Base-by-base conservation (phyloP, 176 grass and related monocot genomes). In the Secale cereale region DNA sequence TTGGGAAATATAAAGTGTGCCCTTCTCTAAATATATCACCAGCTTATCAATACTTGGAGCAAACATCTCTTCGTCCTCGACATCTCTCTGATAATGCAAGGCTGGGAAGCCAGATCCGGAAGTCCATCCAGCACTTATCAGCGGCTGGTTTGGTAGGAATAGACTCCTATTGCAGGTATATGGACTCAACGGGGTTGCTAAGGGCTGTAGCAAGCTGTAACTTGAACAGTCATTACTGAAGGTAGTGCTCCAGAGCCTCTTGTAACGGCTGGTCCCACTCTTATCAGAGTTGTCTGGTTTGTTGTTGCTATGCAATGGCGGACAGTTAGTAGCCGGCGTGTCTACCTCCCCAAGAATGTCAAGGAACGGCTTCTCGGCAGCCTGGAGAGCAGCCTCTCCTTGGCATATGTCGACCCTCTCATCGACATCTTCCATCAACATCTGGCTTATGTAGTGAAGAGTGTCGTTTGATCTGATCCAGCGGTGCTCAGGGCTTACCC, bases 51-150 rank as follows among this genome's bases (percentile, higher is more conserved):
- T 82, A 65, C 25, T 80, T 13, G 93, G 88, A 76, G 92, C 52
- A 62, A 92, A 82, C 71, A 87, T 90, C 22, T 80, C 76, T 66
- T 80, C 86, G 64, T 91, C 93, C 65, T 91, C 86, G 31, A 28
- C 59, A 56, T 83, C 88, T 70, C 69, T 85, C 59, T 48, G 17
- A 30, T 80, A 57, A 52, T 88, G 76, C 30, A 74, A 78, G 3
- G 22, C 78, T 7, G 39, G 5, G 27, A 9, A 15, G 4, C 69
- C 73, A 83, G 8, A 7, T 35, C 54, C 40, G 23, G 50, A 78
- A 77, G 30, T 4, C 40, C 45, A 86, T 4, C 46, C 61, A 62
- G 14, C 77, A 19, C 26, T 1, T 36, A 37, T 28, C 25, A 61
- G 16, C 5, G 74, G 74, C 7, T 2, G 26, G 2, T 30, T 29